Conservation (phyloP, 2,329 filamentous ascomycete genomes). For the Phaeosphaeriaceae sp. region DNA sequence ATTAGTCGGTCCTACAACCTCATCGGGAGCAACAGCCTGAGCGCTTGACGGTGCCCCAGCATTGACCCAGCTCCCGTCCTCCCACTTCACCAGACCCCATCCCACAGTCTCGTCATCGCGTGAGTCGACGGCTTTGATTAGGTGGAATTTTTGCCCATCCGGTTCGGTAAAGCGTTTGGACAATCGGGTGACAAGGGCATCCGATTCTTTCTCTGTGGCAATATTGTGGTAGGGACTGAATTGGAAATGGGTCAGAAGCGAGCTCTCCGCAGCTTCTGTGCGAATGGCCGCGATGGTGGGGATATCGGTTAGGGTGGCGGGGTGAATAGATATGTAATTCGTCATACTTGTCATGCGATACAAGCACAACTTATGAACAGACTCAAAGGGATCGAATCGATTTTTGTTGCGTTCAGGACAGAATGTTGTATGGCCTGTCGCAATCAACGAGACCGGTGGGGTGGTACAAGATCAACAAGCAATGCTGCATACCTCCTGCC, state of each 20-base stretch:
- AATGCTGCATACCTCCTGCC: neutral
- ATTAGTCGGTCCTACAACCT: neutral
- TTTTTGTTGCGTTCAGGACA: neutral
- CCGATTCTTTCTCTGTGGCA: neutral
- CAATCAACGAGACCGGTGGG: too few species aligned
- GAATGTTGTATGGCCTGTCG: neutral
- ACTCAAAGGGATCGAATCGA: neutral
- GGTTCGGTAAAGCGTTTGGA: neutral
- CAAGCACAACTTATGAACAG: neutral
- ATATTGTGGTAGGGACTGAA: neutral
- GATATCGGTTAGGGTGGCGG: neutral
- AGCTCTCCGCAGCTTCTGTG: neutral
- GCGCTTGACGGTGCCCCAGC: neutral
- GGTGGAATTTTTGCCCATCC: neutral
- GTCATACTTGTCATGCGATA: neutral
- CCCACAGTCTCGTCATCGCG: neutral
- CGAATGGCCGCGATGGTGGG: neutral
- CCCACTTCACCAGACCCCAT: neutral
- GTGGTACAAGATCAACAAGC: neutral
- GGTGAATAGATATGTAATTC: neutral
- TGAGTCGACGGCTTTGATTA: neutral
- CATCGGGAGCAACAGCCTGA: neutral
- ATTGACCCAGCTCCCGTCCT: neutral
- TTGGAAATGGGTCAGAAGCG: neutral
- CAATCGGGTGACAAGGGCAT: neutral